Base-by-base conservation (phyloP, 805 yeast species). In the Priceomyces medius region DNA sequence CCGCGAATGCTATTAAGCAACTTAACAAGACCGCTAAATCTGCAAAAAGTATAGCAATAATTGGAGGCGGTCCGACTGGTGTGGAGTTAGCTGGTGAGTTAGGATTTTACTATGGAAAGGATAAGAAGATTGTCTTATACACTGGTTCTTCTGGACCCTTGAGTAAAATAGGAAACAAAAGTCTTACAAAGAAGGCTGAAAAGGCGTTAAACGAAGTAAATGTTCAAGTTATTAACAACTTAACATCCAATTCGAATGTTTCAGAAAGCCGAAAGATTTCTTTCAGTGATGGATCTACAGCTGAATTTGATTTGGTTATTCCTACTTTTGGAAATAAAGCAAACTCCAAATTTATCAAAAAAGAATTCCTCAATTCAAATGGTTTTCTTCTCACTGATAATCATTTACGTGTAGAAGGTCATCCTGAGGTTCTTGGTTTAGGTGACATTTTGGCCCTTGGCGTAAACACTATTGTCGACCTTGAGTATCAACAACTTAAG, bases 11-110 rank as follows among this genome's bases (percentile, higher is more conserved):
- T 3, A 23, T 61, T 20, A 32, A 50, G 38, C 37, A 47, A 20
- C 46, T 61, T 16, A 29, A 45, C 23, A 19, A 38, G 8, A 29
- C 46, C 20, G 41, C 63, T 17, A 46, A 49, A 32, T 9, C 40
- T 2, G 61, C 71, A 7, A 47, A 52, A 20, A 39, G 50, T 7
- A 58, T 68, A 14, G 73, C 71, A 1, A 47, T 69, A 4, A 34
- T 69, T n/a, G 75, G 72, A 3, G 72, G 64, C 14, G 71, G 71
- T n/a, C 43, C 60, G 16, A 61, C 71, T 12, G 71, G 71, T 3
- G 69, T 66, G 8, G 74, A 69, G 43, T 34, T 53, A 9, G 63
- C 70, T 6, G 71, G 68, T 8, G 75, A 68, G 40, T 49, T 68
- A 23, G 71, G 60, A 3, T 42, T 24, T 14, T 38, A 31, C 10